A percentile compares a stretch with the other conserved stretches of the same genome.
These are phyloP conservation scores for Arthroderma uncinatum DNA, from an alignment of 2,329 filamentous ascomycete species.

Conservation along the genomic window DNA sequence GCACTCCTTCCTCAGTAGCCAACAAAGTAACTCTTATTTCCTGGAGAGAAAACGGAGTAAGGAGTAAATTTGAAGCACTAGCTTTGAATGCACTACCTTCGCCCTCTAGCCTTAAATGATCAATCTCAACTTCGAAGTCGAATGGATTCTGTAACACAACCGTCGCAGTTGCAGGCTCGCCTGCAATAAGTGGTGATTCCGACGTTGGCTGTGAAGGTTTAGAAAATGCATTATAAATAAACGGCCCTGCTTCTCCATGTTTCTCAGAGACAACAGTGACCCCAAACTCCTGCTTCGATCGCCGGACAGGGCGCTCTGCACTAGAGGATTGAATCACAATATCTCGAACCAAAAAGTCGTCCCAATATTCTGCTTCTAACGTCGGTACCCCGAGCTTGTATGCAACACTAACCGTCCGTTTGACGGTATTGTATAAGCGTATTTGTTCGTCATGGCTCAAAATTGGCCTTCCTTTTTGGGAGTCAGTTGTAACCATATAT, in stretches of 20 bases:
- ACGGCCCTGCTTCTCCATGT: conserved; percentile 53
- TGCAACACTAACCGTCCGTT: conserved; percentile 68
- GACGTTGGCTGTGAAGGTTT: conserved; percentile 49
- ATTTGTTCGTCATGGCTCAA: conserved; percentile 75
- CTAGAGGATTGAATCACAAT: conserved; percentile 56
- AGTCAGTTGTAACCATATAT: conserved; percentile 57
- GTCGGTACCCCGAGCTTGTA: conserved; percentile 59
- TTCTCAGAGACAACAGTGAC: conserved; percentile 31
- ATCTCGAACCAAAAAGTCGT: conserved; percentile 79
- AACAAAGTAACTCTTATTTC: conserved; percentile 60
- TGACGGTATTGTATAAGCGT: conserved; percentile 72
- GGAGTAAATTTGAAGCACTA: conserved; percentile 50
- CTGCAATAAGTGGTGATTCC: conserved; percentile 63
- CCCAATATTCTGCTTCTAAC: conserved; percentile 82
- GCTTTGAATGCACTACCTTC: conserved; percentile 64
- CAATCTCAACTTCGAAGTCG: conserved; percentile 82
- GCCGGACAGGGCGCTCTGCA: conserved; percentile 54
- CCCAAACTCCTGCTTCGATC: conserved; percentile 44
- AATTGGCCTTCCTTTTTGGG: conserved; percentile 57
- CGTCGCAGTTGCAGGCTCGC: conserved; percentile 64
- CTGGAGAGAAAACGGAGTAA: conserved; percentile 76
- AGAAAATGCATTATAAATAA: conserved; percentile 89
- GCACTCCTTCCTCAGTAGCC: conserved; percentile 53
- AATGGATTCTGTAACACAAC: conserved; percentile 88
- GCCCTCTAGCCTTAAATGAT: conserved; percentile 63